A percentile compares a stretch with the other conserved stretches of the same genome.
phyloP scores from a whole-genome alignment of 139 green algal genomes.

The Gonium pectorale region DNA sequence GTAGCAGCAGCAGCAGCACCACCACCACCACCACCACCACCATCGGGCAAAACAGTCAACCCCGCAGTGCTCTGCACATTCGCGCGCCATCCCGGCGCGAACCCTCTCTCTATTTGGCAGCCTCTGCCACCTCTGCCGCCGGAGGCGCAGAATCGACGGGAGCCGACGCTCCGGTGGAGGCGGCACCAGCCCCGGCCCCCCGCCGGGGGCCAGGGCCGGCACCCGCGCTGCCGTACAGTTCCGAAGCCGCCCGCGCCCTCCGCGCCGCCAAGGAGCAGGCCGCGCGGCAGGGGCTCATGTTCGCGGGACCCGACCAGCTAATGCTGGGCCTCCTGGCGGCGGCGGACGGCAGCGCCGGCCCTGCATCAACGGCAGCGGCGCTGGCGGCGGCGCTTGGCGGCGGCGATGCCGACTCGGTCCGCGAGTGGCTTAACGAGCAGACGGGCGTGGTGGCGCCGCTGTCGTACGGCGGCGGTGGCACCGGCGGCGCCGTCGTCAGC shows the following conservation, averaged over 20 bases:
- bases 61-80: too few relatives aligned
- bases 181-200: too few relatives aligned
- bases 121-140: too few relatives aligned
- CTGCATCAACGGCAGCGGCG: not conserved
- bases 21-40: too few relatives aligned
- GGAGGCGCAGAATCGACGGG: too few relatives aligned
- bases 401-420: not conserved
- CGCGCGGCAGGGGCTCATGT: constrained; percentile 14
- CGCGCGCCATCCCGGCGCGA: too few relatives aligned
- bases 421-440: constrained; percentile 36
- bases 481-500: not conserved
- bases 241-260: not conserved
- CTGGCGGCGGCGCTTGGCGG: not conserved
- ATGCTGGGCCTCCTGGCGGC: constrained; percentile 9
- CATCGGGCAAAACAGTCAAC: too few relatives aligned
- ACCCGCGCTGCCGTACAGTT: constrained; percentile 14
- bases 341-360: not conserved
- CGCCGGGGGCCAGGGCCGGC: not conserved
- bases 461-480: not conserved
- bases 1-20: too few relatives aligned
- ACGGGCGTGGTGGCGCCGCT: not conserved
- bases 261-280: constrained; percentile 27
- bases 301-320: constrained; percentile 36
- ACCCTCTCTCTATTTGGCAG: too few relatives aligned
- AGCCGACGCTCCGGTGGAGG: too few relatives aligned